Percentiles rank a stretch among this genome's conserved stretches.
Conservation (phyloP, 73 alveolate species). For the Paramecium sexaurelia region DNA sequence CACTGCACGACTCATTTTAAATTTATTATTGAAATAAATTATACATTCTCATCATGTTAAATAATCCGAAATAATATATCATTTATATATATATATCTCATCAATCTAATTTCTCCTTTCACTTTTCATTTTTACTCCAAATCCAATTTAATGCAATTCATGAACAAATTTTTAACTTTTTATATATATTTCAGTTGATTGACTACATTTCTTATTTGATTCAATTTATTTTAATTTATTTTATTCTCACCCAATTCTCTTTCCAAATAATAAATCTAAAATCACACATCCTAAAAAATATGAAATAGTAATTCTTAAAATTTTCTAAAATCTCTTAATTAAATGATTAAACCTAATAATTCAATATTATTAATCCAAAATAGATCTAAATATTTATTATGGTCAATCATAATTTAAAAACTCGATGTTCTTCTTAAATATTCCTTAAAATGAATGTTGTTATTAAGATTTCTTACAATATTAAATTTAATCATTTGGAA, state of each 20-base stretch:
- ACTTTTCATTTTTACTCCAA: neutral
- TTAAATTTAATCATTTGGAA: neutral
- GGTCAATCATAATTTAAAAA: no score
- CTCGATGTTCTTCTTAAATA: neutral
- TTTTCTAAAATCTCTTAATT: neutral
- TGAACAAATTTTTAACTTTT: neutral
- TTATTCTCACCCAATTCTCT: neutral
- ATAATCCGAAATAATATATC: neutral
- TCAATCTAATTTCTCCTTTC: neutral
- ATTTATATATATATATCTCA: neutral
- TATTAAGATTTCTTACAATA: neutral
- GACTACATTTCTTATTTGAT: neutral
- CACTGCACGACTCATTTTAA: conserved; percentile 93
- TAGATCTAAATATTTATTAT: neutral
- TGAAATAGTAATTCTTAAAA: neutral
- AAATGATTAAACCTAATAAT: neutral
- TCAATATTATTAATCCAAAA: neutral
- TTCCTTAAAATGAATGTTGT: neutral
- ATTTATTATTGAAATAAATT: neutral
- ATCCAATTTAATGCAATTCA: neutral
- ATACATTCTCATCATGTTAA: neutral
- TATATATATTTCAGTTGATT: neutral
- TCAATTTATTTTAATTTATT: neutral
- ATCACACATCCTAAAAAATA: no score
- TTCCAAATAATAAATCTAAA: neutral